These are phyloP conservation scores for Baudoinia panamericana DNA, from an alignment of 495 filamentous ascomycete species.

Conservation along the genomic window DNA sequence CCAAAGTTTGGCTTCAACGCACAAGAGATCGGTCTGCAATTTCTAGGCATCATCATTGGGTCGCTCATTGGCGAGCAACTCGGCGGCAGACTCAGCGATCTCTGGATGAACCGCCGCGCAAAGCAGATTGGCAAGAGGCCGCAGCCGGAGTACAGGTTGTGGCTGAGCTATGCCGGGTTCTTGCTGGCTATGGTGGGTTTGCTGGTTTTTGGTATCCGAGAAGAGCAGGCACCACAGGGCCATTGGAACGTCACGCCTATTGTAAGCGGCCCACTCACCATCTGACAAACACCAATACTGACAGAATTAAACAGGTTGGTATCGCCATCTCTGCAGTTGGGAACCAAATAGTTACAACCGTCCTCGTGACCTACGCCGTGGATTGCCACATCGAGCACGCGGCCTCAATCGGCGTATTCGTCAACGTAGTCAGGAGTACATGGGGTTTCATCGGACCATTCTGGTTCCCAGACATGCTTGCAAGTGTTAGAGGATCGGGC, in stretches of 20 bases:
- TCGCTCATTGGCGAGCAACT: slow-evolving; percentile 43
- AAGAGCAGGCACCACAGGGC: slow-evolving; percentile 27
- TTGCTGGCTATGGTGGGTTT: slow-evolving; percentile 37
- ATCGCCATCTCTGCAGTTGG: slow-evolving; percentile 38
- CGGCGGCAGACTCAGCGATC: slow-evolving; percentile 36
- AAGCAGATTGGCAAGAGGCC: slow-evolving; percentile 25
- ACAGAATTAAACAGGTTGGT: slow-evolving; percentile 27
- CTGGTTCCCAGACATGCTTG: slow-evolving; percentile 4
- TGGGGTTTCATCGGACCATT: slow-evolving; percentile 42
- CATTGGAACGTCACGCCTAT: slow-evolving; percentile 39
- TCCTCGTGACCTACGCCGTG: slow-evolving; percentile 41
- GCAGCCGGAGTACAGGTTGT: slow-evolving; percentile 37
- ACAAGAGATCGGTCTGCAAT: slow-evolving; percentile 42
- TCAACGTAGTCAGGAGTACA: slow-evolving; percentile 40
- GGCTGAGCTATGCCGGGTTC: slow-evolving; percentile 41
- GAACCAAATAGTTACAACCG: slow-evolving; percentile 44
- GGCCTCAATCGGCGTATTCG: slow-evolving; percentile 43
- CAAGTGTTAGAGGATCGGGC: not conserved
- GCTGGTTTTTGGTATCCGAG: slow-evolving; percentile 39
- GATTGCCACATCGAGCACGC: slow-evolving; percentile 40
- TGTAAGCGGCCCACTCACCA: not conserved
- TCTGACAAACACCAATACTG: not conserved
- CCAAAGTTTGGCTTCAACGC: slow-evolving; percentile 39
- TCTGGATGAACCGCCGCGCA: slow-evolving; percentile 34
- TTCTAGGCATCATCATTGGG: slow-evolving; percentile 40